Evolutionary conservation across 345 rosid genomes (phyloP).

Genomic region (Salix exigua): DNA sequence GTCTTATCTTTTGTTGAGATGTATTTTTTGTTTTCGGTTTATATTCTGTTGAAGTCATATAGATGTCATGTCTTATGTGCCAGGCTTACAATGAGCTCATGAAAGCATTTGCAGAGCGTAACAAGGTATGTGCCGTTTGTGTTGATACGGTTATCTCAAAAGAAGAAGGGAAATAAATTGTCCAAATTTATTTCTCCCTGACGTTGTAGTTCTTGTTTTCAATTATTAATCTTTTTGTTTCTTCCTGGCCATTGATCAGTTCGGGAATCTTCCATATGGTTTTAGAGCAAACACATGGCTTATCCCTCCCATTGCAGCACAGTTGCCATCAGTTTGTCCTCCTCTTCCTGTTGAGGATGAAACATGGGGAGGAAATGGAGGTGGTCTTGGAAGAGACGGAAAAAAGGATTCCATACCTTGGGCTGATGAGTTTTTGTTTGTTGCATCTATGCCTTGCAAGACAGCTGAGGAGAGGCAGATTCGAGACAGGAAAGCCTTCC

Average conservation of each 20-base stretch:
- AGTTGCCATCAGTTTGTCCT: conserved; percentile 62
- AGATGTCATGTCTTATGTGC: conserved; percentile 16
- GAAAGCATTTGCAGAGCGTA: conserved; percentile 85
- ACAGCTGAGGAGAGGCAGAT: conserved; percentile 89
- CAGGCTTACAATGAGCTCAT: conserved; percentile 86
- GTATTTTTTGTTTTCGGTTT: background rate
- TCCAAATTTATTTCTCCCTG: background rate
- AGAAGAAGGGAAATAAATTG: background rate
- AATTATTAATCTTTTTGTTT: conserved; percentile 4
- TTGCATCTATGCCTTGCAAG: conserved; percentile 88
- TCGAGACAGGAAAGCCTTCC: conserved; percentile 91
- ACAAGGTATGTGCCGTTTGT: conserved; percentile 55
- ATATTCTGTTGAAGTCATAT: conserved; percentile 5
- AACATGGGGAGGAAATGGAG: conserved; percentile 91
- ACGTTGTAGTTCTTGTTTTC: background rate
- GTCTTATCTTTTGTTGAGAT: background rate
- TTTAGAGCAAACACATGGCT: conserved; percentile 99
- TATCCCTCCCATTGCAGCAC: conserved; percentile 74
- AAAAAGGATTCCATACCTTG: background rate
- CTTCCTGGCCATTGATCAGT: conserved; percentile 38
- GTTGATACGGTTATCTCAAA: background rate
- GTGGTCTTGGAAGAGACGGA: conserved; percentile 53
- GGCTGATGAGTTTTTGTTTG: conserved; percentile 59
- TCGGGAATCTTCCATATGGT: conserved; percentile 97
- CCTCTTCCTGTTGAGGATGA: conserved; percentile 84